Evolutionary conservation across 2,329 filamentous ascomycete species (phyloP), one percentile per base, ranked within the genome.

Genomic region (Paecilomyces dactylethromorphus): DNA sequence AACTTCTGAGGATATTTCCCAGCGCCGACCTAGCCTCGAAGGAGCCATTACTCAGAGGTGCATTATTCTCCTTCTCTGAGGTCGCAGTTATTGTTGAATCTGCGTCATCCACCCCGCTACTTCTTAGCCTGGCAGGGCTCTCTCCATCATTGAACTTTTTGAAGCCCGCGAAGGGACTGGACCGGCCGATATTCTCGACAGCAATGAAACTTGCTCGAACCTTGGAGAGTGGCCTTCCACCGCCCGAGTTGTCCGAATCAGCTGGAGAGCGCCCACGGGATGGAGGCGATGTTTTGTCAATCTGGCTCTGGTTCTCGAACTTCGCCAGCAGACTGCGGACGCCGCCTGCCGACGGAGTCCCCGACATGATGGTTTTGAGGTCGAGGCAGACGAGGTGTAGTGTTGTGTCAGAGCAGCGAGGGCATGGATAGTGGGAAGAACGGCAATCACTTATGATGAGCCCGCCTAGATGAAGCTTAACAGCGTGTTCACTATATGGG

Each of bases 271-370:
- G 82, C 61, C 88, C 89, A 78, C 88, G 82, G 63, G 88, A 87
- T 15, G 86, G 85, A 64, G 86, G 83, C 66, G 83, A 87, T 59
- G 80, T 79, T 65, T 85, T 67, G 53, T 64, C 85, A 62, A 79
- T 79, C 65, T 85, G 83, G 71, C 82, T 84, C 75, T 85, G 89
- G 71, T 86, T 85, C 80, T 92, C 89, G 73, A 92, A 92, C 82
- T 90, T 91, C 69, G 89, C 89, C 67, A 88, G 82, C 65, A 92
- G 84, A 77, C 89, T 90, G 77, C 82, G 87, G 69, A 90, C 87
- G 69, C 84, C 86, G 70, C 86, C 86, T 69, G 73, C 60, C 33
- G 64, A 60, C 58, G 60, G 63, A 31, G 57, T 57, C 50, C 59
- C 61, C 32, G 60, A 57, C 55, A 63, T 63, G 45, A n/a, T 32